Percentiles rank a stretch among this genome's conserved stretches.
These are phyloP conservation scores for Polygonum aviculare DNA, from an alignment of 148 eudicot species.

Conservation along the genomic window DNA sequence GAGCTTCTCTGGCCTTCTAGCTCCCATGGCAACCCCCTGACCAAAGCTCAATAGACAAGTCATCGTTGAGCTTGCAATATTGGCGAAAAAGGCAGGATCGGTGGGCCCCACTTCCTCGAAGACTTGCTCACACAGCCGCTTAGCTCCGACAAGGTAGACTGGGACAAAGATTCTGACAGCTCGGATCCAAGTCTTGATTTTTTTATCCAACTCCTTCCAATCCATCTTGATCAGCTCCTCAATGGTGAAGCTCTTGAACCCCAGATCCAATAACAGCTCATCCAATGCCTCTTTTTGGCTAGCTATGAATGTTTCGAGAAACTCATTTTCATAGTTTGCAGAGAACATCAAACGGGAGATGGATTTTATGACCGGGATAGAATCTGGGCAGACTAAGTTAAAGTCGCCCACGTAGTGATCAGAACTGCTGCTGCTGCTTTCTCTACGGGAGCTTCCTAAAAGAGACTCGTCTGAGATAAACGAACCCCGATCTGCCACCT, in stretches of 20 bases:
- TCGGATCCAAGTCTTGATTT: conserved; percentile 69
- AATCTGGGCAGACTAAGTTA: conserved; percentile 53
- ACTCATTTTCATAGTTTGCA: conserved; percentile 53
- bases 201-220: conserved; percentile 56
- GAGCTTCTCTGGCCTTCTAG: conserved; percentile 69
- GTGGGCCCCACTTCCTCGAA: conserved; percentile 36
- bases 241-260: conserved; percentile 61
- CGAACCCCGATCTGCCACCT: conserved; percentile 37
- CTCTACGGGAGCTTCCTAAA: conserved; percentile 25
- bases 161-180: conserved; percentile 62
- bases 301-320: conserved; percentile 56
- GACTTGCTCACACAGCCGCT: conserved; percentile 53
- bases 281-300: conserved; percentile 62
- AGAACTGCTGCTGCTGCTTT: conserved; percentile 39
- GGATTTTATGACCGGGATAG: conserved; percentile 53
- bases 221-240: conserved; percentile 85
- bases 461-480: conserved; percentile 17
- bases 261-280: conserved; percentile 57
- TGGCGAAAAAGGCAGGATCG: conserved; percentile 33
- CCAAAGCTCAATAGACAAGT: conserved; percentile 59
- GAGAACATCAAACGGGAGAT: conserved; percentile 66
- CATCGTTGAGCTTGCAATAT: conserved; percentile 55
- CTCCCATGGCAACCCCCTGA: conserved; percentile 74
- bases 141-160: conserved; percentile 71
- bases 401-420: conserved; percentile 33